Base-by-base conservation (phyloP, 2,329 filamentous ascomycete genomes). In the Emmonsiellopsis sp. region DNA sequence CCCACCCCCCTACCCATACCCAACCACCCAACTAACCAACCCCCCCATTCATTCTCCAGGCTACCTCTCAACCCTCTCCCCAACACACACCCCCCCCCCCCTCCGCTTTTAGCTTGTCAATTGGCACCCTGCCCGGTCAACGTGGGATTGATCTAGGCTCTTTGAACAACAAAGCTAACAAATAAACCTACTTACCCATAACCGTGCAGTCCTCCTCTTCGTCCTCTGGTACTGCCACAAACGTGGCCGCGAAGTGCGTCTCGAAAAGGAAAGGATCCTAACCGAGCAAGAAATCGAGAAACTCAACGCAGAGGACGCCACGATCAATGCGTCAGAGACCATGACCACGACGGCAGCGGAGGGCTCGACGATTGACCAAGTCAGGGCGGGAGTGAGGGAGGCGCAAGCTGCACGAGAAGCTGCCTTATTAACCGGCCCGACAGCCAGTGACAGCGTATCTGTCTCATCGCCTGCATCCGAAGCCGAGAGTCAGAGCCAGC, bases 141-240 rank as follows among this genome's bases (percentile, higher is more conserved):
- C 17, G 10, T 45, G n/a, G n/a, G 8, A 40, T 39, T 17, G 7
- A 21, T 11, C 21, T 27, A 27, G 21, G 5, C 21, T 27, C 13
- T 32, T 33, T 51, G 42, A 54, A 56, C 42, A 43, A 17, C 6
- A 33, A 36, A 11, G 39, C 13, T 5, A 43, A 42, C 11, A 46
- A 27, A 42, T 9, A 46, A 27, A 32, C 42, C 44, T 48, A 27
- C 21, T 3, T 27, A 27, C 21, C 21, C 21, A 27, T 27, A 53
- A 54, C 37, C 21, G 14, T 33, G 6, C 53, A 87, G 88, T 97
- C 52, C 78, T 97, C 13, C 80, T 98, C 53, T 93, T 95, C 66
- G 88, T 95, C 44, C 84, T 97, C 62, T 98, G 92, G 91, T 98
- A 97, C 73, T 97, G 91, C 73, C 86, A 97, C 72, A 97, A 97